A percentile compares a stretch with the other conserved stretches of the same genome.
These are phyloP conservation scores for Saksenaea vasiformis DNA, from an alignment of 371 early-diverging fungal genomes.

Conservation along the genomic window DNA sequence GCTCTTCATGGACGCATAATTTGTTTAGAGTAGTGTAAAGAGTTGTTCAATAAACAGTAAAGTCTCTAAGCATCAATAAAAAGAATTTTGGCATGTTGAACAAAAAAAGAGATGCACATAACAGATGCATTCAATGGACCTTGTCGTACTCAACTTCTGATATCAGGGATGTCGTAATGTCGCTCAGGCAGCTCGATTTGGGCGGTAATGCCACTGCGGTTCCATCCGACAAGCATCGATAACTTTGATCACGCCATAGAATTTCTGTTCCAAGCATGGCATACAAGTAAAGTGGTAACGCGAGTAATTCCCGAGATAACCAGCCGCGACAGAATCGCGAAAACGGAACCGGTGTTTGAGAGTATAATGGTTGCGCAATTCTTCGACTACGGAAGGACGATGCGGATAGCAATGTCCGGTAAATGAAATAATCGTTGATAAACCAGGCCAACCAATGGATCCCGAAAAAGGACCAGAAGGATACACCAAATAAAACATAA, in stretches of 20 bases:
- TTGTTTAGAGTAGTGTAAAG: too few species aligned
- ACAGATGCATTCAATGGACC: background rate
- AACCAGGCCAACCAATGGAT: slow-evolving; percentile 80
- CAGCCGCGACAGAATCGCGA: slow-evolving; percentile 58
- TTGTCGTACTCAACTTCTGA: slow-evolving; percentile 5
- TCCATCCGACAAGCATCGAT: slow-evolving; percentile 56
- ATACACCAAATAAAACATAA: slow-evolving; percentile 37
- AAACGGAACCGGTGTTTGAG: slow-evolving; percentile 1
- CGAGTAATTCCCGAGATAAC: slow-evolving; percentile 78
- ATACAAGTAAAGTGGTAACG: slow-evolving; percentile 80
- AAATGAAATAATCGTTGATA: slow-evolving; percentile 62
- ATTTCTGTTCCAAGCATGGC: slow-evolving; percentile 83
- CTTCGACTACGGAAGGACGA: slow-evolving; percentile 23
- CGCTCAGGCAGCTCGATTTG: background rate
- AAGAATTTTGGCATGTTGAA: too few species aligned
- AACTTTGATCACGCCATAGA: slow-evolving; percentile 82
- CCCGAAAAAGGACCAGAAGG: slow-evolving; percentile 53
- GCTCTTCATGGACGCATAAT: too few species aligned
- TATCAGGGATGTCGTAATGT: slow-evolving; percentile 6
- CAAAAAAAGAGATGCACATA: too few species aligned
- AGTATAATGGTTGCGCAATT: slow-evolving; percentile 8
- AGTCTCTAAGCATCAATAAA: too few species aligned
- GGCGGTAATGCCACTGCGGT: slow-evolving; percentile 46
- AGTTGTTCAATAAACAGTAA: too few species aligned
- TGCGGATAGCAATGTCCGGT: slow-evolving; percentile 48